phyloP scores from a whole-genome alignment of 805 yeast genomes.

The Kodamaea kakaduensis region DNA sequence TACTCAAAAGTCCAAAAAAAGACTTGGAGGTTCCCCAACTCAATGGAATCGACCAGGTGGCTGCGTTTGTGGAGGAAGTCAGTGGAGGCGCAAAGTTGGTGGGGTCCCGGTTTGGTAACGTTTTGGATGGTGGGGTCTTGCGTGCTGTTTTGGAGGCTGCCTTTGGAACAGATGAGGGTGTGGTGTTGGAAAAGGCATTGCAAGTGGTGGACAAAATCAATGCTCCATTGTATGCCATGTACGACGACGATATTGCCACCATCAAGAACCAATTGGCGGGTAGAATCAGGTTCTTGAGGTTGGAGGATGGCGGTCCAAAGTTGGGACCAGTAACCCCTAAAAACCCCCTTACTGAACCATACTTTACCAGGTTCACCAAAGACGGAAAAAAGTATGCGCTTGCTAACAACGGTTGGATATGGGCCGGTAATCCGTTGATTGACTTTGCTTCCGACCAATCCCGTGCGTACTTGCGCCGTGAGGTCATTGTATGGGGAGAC shows the following conservation, averaged over 20 bases:
- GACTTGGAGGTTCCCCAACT: conserved; percentile 1
- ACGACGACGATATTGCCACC: conserved; percentile 66
- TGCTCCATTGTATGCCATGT: conserved; percentile 62
- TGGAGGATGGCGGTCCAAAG: conserved; percentile 80
- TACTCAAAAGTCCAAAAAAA: conserved; percentile 30
- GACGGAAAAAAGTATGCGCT: conserved; percentile 61
- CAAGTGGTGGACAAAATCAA: conserved; percentile 74
- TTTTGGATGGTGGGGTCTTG: conserved; percentile 47
- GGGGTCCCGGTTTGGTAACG: conserved; percentile 50
- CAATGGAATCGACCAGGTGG: conserved; percentile 2
- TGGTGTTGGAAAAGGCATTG: conserved; percentile 36
- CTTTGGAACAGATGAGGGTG: conserved; percentile 15
- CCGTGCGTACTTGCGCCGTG: conserved; percentile 81
- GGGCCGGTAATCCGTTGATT: conserved; percentile 93
- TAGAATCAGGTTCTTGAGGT: conserved; percentile 69
- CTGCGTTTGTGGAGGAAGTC: conserved; percentile 12
- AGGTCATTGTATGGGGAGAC: conserved; percentile 96
- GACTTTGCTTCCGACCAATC: conserved; percentile 85
- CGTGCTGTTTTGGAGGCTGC: conserved; percentile 45
- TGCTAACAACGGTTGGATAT: conserved; percentile 97
- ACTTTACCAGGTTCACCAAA: conserved; percentile 69
- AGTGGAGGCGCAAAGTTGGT: conserved; percentile 39
- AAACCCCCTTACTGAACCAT: conserved; percentile 74
- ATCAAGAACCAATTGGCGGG: conserved; percentile 69
- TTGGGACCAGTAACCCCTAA: conserved; percentile 56